Conservation (phyloP, 2,329 filamentous ascomycete genomes). For the Alternaria sp. region DNA sequence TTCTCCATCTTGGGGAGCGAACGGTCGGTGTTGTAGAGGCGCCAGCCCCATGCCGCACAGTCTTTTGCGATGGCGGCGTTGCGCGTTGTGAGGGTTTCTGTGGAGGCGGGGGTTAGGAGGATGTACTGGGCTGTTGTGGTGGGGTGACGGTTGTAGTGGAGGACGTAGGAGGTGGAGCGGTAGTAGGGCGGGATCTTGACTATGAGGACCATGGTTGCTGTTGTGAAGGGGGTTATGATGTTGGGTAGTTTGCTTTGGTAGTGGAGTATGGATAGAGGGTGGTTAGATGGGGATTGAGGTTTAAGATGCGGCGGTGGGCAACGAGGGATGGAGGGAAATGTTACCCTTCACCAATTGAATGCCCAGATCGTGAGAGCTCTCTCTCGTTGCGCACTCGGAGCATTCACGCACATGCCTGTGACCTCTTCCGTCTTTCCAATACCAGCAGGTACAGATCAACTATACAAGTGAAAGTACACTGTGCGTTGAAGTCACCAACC, state of each 20-base stretch:
- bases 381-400: background rate
- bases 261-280: background rate
- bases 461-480: background rate
- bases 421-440: background rate
- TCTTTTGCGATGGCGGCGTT: conserved; percentile 7
- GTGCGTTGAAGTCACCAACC: background rate
- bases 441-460: background rate
- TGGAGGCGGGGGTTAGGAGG: background rate
- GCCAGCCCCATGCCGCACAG: conserved; percentile 4
- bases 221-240: background rate
- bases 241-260: background rate
- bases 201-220: background rate
- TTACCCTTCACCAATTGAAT: background rate
- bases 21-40: background rate
- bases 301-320: background rate
- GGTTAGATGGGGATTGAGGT: background rate
- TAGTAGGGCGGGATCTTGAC: conserved; percentile 5
- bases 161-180: background rate
- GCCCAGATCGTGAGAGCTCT: background rate
- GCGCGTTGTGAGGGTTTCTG: background rate
- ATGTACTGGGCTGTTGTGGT: conserved; percentile 9
- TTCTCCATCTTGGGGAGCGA: background rate
- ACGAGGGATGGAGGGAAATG: background rate
- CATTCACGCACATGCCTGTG: background rate
- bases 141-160: background rate